A percentile compares a stretch with the other conserved stretches of the same genome.
Conservation (phyloP, 2,329 filamentous ascomycete genomes). For the Setomelanomma holmii region DNA sequence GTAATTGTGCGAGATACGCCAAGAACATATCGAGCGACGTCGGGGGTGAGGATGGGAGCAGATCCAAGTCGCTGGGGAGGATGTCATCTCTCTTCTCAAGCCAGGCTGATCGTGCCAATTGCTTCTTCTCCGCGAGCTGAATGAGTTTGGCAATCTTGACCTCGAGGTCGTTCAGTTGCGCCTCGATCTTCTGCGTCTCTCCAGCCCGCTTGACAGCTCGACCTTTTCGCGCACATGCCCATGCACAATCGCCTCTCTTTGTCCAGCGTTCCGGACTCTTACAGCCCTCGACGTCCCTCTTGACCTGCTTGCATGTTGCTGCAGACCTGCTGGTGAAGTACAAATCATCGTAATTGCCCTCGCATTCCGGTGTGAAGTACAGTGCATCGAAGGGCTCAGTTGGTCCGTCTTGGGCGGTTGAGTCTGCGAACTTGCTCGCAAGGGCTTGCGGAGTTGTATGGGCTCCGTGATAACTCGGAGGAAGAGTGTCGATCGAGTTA, state of each 20-base stretch:
- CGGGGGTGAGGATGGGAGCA: too few relatives aligned
- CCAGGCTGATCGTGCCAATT: not conserved
- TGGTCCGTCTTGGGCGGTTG: not conserved
- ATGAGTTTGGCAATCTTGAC: not conserved
- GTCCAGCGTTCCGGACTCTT: not conserved
- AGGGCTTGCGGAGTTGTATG: not conserved
- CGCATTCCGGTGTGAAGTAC: not conserved
- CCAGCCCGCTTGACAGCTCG: not conserved
- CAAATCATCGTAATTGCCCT: not conserved
- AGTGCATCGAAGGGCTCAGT: not conserved
- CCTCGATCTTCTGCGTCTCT: not conserved
- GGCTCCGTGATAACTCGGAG: not conserved
- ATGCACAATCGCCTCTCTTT: not conserved
- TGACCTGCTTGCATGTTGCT: not conserved
- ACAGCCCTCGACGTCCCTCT: not conserved
- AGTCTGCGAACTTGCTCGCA: not conserved
- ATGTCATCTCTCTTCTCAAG: not conserved
- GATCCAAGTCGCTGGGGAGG: too few relatives aligned
- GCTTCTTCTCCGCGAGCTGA: not conserved
- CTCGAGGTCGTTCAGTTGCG: not conserved
- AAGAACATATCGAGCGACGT: slow-evolving; percentile 1
- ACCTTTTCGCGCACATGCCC: slow-evolving; percentile 1
- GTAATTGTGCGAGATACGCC: not conserved
- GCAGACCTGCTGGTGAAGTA: not conserved
- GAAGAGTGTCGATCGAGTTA: not conserved